Conservation (phyloP, 305 asterid genomes). For the Fraxinus dipetala region DNA sequence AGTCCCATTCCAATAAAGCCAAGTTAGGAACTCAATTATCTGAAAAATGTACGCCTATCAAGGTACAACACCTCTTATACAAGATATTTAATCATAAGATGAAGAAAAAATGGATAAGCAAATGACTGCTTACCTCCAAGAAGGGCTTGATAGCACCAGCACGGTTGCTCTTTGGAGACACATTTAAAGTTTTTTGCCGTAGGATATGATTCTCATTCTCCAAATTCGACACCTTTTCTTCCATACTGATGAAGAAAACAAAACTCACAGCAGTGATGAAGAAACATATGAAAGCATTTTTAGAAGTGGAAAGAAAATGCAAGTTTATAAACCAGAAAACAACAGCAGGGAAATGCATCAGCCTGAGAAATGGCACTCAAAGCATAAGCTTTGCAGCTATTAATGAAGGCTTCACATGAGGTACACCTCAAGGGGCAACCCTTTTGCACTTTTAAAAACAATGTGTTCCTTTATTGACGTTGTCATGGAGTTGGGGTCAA, state of each 20-base stretch:
- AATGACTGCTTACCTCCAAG: conserved; percentile 59
- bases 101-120: conserved; percentile 10
- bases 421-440: not conserved
- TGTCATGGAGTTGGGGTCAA: not conserved
- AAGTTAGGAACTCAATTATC: conserved; percentile 1
- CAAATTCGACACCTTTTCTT: conserved; percentile 65
- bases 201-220: conserved; percentile 76
- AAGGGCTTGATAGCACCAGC: conserved; percentile 62
- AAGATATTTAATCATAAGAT: conserved; percentile 10
- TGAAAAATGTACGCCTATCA: conserved; percentile 9
- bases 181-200: conserved; percentile 70
- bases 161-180: conserved; percentile 71
- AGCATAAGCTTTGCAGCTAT: not conserved
- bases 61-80: not conserved
- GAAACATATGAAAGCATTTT: conserved; percentile 25
- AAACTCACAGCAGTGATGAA: conserved; percentile 15
- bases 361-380: not conserved
- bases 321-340: not conserved
- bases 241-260: conserved; percentile 57
- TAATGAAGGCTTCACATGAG: not conserved
- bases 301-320: not conserved
- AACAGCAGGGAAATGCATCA: not conserved
- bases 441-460: not conserved
- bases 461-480: not conserved
- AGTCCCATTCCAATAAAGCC: not conserved